Percentiles rank a stretch among this genome's conserved stretches.
Conservation (phyloP, 768 basidiomycete genomes). For the Porphyrellus cyaneotinctus region DNA sequence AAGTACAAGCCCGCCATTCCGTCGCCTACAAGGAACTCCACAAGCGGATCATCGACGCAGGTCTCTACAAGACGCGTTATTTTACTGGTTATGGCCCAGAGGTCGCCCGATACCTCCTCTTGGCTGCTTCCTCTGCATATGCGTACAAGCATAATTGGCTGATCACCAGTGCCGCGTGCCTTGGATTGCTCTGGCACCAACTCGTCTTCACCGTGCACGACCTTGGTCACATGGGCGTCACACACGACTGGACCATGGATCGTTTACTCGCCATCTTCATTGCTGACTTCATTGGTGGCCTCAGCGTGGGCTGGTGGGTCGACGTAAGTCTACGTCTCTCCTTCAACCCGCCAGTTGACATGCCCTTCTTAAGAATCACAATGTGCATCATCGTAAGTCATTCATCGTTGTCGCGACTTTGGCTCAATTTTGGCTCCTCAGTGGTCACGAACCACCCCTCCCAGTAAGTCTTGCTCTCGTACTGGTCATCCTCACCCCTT, state of each 20-base stretch:
- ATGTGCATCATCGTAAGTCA: slow-evolving; percentile 88
- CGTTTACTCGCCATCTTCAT: slow-evolving; percentile 74
- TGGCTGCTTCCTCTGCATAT: slow-evolving; percentile 56
- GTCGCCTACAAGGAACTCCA: slow-evolving; percentile 80
- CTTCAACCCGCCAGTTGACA: slow-evolving; percentile 4
- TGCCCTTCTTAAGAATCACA: slow-evolving; percentile 66
- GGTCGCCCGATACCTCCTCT: slow-evolving; percentile 66
- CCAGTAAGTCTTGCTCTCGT: slow-evolving; percentile 53
- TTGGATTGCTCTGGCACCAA: slow-evolving; percentile 95
- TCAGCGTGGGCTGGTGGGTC: slow-evolving; percentile 98
- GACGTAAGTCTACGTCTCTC: slow-evolving; percentile 59
- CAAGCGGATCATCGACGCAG: slow-evolving; percentile 65
- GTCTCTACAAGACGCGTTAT: slow-evolving; percentile 82
- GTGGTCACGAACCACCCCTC: slow-evolving; percentile 97
- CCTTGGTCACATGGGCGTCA: slow-evolving; percentile 91
- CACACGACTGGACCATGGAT: slow-evolving; percentile 80
- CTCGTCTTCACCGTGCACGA: slow-evolving; percentile 91
- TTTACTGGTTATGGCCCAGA: slow-evolving; percentile 89
- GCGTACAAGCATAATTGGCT: slow-evolving; percentile 65
- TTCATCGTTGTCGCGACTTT: not conserved
- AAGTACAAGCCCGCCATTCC: slow-evolving; percentile 63
- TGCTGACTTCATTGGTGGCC: slow-evolving; percentile 85
- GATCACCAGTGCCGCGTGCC: slow-evolving; percentile 67
- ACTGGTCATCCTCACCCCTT: too few relatives aligned
- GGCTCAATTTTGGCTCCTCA: slow-evolving; percentile 29